Evolutionary conservation across 768 basidiomycete species (phyloP).

Genomic region (Sarcodon aspratus): DNA sequence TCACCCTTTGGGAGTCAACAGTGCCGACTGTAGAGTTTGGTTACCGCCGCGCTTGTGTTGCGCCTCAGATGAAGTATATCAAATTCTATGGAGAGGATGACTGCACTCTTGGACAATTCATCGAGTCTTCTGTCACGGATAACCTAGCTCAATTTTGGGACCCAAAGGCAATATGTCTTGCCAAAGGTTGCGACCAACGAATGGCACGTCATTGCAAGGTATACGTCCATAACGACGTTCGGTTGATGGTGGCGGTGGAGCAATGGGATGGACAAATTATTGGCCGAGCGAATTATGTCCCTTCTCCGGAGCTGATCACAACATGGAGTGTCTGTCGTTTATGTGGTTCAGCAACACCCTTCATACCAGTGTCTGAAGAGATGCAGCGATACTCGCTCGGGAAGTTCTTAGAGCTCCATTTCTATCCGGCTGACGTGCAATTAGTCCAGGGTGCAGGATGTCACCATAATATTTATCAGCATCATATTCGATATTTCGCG

Average conservation of each 20-base stretch:
- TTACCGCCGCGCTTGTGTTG: slow-evolving; percentile 63
- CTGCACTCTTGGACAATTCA: slow-evolving; percentile 85
- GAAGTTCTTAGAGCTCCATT: slow-evolving; percentile 92
- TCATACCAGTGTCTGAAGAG: slow-evolving; percentile 83
- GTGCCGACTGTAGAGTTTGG: slow-evolving; percentile 65
- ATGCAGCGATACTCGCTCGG: slow-evolving; percentile 92
- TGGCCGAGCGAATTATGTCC: slow-evolving; percentile 32
- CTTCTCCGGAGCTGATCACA: slow-evolving; percentile 65
- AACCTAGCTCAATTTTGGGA: slow-evolving; percentile 60
- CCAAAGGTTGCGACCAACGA: slow-evolving; percentile 77
- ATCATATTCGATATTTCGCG: slow-evolving; percentile 89
- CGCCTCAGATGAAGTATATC: slow-evolving; percentile 61
- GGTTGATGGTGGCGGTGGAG: slow-evolving; percentile 77
- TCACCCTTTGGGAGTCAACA: slow-evolving; percentile 69
- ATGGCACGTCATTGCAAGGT: slow-evolving; percentile 77
- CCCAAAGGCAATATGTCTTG: slow-evolving; percentile 67
- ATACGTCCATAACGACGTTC: slow-evolving; percentile 83
- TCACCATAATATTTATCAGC: slow-evolving; percentile 87
- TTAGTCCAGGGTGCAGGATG: slow-evolving; percentile 85
- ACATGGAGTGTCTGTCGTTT: slow-evolving; percentile 86
- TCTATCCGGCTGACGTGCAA: slow-evolving; percentile 83
- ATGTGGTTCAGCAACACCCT: slow-evolving; percentile 71
- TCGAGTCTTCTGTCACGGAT: slow-evolving; percentile 68
- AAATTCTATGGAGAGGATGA: slow-evolving; percentile 92
- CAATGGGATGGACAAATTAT: slow-evolving; percentile 77